Conservation (phyloP, 108 stramenopile genomes). For the Skeletonema marinoi region DNA sequence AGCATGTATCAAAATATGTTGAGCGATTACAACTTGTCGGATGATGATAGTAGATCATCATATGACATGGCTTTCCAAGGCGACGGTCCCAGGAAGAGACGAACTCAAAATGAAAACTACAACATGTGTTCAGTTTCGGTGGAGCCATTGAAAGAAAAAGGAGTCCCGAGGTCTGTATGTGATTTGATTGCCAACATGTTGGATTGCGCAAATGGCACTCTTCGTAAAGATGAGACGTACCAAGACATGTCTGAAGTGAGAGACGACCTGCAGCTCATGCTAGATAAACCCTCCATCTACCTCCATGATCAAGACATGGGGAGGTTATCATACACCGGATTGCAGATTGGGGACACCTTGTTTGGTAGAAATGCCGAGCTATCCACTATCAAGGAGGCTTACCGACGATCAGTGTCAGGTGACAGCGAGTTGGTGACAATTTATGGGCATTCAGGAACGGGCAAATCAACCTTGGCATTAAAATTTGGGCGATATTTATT, state of each 20-base stretch:
- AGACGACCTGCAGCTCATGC: constrained; percentile 15
- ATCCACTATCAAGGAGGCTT: not conserved
- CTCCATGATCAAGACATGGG: constrained; percentile 7
- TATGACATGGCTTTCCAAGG: not conserved
- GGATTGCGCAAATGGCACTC: not conserved
- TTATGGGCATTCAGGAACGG: constrained; percentile 12
- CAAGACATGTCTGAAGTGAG: constrained; percentile 13
- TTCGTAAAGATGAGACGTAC: constrained; percentile 16
- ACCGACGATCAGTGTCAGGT: constrained; percentile 1
- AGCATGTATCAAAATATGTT: not conserved
- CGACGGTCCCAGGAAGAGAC: not conserved
- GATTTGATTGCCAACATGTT: constrained; percentile 20
- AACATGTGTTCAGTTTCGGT: not conserved
- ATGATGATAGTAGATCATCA: not conserved
- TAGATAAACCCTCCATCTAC: constrained; percentile 10
- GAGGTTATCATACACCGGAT: not conserved
- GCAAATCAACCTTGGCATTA: constrained; percentile 12
- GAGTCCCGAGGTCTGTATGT: constrained; percentile 7
- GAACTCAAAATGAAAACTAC: not conserved
- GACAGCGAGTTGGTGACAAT: constrained; percentile 16
- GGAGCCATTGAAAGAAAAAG: not conserved
- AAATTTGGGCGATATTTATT: not conserved
- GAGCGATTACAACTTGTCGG: not conserved
- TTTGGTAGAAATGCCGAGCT: constrained; percentile 12
- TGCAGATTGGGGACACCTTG: constrained; percentile 2